Evolutionary conservation across 306 rosid species (phyloP).

Genomic region (Oemleria cerasiformis): DNA sequence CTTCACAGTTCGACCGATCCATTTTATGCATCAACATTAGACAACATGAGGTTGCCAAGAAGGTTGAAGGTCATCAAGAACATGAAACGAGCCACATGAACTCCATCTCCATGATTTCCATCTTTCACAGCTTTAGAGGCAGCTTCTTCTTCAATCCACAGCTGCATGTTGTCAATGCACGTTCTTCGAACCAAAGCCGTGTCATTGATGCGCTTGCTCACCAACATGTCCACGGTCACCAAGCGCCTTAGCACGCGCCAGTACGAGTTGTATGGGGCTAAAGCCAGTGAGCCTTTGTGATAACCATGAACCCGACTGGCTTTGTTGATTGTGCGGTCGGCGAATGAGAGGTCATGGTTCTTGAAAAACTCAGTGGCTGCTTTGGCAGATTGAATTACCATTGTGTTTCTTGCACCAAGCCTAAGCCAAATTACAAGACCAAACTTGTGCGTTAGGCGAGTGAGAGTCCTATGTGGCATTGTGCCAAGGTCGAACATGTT

Average conservation of each 20-base stretch:
- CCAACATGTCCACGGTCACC: conserved; percentile 46
- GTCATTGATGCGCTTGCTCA: conserved; percentile 45
- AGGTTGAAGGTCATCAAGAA: conserved; percentile 45
- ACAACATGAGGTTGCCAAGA: conserved; percentile 47
- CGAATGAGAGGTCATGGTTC: conserved; percentile 50
- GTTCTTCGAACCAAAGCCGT: conserved; percentile 19
- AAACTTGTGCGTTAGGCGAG: conserved; percentile 27
- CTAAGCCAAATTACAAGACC: conserved; percentile 59
- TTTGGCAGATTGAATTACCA: conserved; percentile 49
- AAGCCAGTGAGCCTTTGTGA: conserved; percentile 40
- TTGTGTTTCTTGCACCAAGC: conserved; percentile 52
- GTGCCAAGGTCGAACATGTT: conserved; percentile 61
- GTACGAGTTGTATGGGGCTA: conserved; percentile 49
- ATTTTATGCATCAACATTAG: too few species aligned
- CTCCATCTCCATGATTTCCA: not conserved
- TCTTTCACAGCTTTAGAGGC: too few species aligned
- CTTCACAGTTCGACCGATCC: too few species aligned
- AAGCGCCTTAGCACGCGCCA: conserved; percentile 57
- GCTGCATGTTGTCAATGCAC: conserved; percentile 40
- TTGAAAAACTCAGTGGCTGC: conserved; percentile 50
- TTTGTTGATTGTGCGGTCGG: conserved; percentile 25
- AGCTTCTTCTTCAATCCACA: conserved; percentile 41
- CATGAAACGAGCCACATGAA: conserved; percentile 42
- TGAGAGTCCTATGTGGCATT: conserved; percentile 53
- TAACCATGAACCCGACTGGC: conserved; percentile 38